Conservation (phyloP, 2,329 filamentous ascomycete genomes). For the Neonectria faginata region DNA sequence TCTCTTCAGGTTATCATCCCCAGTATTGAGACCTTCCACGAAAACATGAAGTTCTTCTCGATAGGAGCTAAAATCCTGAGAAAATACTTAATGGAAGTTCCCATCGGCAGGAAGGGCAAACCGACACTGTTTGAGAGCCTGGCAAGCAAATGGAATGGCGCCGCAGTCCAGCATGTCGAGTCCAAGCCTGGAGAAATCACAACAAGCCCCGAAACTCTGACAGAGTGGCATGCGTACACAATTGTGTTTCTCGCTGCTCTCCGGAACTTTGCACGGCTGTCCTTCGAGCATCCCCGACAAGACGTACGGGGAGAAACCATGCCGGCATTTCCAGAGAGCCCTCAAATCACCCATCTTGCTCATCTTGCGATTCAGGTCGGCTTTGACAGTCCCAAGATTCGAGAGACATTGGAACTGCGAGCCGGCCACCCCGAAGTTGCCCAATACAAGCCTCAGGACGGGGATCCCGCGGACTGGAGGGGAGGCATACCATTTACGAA, state of each 20-base stretch:
- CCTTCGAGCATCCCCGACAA: neutral
- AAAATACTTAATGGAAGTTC: constrained; percentile 3
- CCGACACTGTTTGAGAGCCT: neutral
- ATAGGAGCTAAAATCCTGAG: constrained; percentile 9
- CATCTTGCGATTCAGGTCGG: neutral
- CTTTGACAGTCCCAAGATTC: neutral
- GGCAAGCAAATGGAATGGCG: neutral
- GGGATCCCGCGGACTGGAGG: neutral
- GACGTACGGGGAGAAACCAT: neutral
- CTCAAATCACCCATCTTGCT: neutral
- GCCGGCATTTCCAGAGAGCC: neutral
- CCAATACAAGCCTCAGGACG: constrained; percentile 1
- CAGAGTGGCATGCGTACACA: neutral
- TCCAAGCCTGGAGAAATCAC: neutral
- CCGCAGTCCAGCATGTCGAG: neutral
- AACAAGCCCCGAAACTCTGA: neutral
- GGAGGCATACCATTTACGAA: constrained; percentile 7
- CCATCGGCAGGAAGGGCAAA: neutral
- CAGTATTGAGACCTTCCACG: constrained; percentile 4
- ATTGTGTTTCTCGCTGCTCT: neutral
- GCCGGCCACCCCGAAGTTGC: neutral
- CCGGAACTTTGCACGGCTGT: neutral
- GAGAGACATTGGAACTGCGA: neutral
- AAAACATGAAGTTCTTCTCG: constrained; percentile 8
- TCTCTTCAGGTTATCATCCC: constrained; percentile 6